Base-by-base conservation (phyloP, 768 basidiomycete species). In the Mycena floridula region DNA sequence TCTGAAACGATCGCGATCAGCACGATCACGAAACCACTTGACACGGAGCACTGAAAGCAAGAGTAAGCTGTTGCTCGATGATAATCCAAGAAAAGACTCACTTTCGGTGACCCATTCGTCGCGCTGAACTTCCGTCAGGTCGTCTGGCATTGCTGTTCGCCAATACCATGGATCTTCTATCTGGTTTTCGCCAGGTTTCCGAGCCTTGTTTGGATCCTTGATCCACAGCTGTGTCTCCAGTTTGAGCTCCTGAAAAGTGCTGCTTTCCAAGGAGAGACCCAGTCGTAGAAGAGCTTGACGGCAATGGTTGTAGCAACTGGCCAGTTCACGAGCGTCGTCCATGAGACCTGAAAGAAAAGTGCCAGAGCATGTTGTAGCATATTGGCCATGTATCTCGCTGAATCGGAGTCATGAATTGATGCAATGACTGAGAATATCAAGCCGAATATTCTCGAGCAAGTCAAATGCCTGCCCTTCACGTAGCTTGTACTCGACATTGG, bases 391-490 rank as follows among this genome's bases (percentile, higher is more conserved):
- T 15, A 61, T 49, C 16, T 53, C 45, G 11, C 44, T 37, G 24
- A 50, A 48, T 52, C 58, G 58, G 51, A 54, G 54, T 15, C 44
- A 24, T 15, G 55, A 12, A 39, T 55, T 59, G 26, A 46, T 45
- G 27, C 54, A 54, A 27, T 45, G 54, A n/a, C 50, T 51, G 27
- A 54, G 49, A 36, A 60, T 56, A 5, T 51, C 50, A 21, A 51
- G 27, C 9, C 55, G 51, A 38, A 61, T 27, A 9, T 52, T 44
- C 15, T 53, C 45, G 22, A 61, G 57, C 15, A 52, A 49, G 46
- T 61, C 58, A 42, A 59, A 50, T 7, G 59, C 60, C 43, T 59
- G 60, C 8, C 58, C 58, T 53, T 59, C 52, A 8, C 54, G 52
- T 1, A 61, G 48, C 12, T 45, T 24, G 32, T 53, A 50, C 44